These are phyloP conservation scores for Cnidoscolus chayamansa DNA, from an alignment of 441 rosid genomes.

Conservation along the genomic window DNA sequence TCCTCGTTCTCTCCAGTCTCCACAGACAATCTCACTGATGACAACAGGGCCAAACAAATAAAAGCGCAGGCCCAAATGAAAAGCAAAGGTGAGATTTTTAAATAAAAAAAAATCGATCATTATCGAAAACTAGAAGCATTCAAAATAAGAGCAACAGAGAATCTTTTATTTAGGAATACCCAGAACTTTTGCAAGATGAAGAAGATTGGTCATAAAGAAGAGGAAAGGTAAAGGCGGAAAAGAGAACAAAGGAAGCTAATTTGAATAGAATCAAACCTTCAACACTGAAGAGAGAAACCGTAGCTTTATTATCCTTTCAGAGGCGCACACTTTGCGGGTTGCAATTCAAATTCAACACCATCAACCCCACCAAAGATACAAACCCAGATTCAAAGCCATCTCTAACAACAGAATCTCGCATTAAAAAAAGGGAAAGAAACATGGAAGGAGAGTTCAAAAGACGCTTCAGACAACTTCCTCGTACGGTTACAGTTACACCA, in stretches of 20 bases:
- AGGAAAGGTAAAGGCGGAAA: constrained; percentile 19
- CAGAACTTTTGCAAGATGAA: constrained; percentile 24
- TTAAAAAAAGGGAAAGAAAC: constrained; percentile 6
- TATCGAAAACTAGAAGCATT: constrained; percentile 25
- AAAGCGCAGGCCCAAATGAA: constrained; percentile 25
- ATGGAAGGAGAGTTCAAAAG: background rate
- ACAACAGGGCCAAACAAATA: constrained; percentile 5
- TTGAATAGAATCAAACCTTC: constrained; percentile 37
- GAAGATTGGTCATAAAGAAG: constrained; percentile 32
- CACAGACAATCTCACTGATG: constrained; percentile 10
- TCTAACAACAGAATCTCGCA: constrained; percentile 15
- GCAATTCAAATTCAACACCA: constrained; percentile 34
- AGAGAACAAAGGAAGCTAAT: constrained; percentile 12
- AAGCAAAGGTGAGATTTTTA: constrained; percentile 17
- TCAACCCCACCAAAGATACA: constrained; percentile 32
- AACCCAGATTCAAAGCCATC: constrained; percentile 36
- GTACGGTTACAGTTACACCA: constrained; percentile 14
- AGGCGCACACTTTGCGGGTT: constrained; percentile 32
- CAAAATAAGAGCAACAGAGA: constrained; percentile 30
- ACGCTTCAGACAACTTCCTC: constrained; percentile 21
- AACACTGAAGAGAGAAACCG: constrained; percentile 37
- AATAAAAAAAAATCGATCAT: background rate
- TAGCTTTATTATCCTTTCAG: constrained; percentile 37
- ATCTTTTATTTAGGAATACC: constrained; percentile 24
- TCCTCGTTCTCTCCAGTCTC: constrained; percentile 12